Percentiles rank a stretch among this genome's conserved stretches.
Conservation (phyloP, 2,329 filamentous ascomycete genomes). For the Calonectria hongkongensis region DNA sequence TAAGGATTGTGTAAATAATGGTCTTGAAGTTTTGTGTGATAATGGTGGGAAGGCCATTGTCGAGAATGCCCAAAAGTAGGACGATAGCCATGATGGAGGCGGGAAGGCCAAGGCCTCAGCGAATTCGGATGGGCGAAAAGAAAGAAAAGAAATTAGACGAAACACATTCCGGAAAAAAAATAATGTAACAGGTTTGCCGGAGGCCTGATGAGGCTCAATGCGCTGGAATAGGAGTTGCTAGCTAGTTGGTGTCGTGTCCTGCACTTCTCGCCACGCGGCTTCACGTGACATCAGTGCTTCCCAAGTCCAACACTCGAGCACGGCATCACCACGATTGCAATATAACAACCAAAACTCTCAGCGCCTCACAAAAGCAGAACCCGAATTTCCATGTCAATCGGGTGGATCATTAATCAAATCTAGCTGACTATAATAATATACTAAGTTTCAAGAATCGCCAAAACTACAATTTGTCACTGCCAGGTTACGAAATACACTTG, state of each 20-base stretch:
- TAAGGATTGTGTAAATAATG: constrained; percentile 62
- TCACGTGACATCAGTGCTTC: constrained; percentile 34
- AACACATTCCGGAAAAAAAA: constrained; percentile 44
- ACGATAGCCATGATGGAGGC: constrained; percentile 70
- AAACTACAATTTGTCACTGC: neutral
- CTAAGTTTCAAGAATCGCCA: neutral
- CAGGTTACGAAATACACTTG: neutral
- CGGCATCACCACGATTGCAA: neutral
- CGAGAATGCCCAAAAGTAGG: constrained; percentile 67
- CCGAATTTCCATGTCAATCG: neutral
- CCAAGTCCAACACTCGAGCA: neutral
- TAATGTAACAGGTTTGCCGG: constrained; percentile 3
- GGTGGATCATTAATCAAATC: neutral
- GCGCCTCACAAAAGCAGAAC: neutral
- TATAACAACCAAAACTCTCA: neutral
- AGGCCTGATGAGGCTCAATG: constrained; percentile 21
- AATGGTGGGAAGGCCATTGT: constrained; percentile 70
- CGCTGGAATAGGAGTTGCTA: constrained; percentile 15
- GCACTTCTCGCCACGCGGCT: constrained; percentile 37
- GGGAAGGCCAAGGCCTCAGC: constrained; percentile 28
- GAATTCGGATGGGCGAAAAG: neutral
- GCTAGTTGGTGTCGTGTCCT: constrained; percentile 33
- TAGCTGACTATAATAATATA: constrained; percentile 17
- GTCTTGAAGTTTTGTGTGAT: constrained; percentile 66
- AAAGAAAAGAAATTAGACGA: neutral